These are phyloP conservation scores for Lonicera japonica DNA, from an alignment of 129 eudicot genomes.

Conservation along the genomic window DNA sequence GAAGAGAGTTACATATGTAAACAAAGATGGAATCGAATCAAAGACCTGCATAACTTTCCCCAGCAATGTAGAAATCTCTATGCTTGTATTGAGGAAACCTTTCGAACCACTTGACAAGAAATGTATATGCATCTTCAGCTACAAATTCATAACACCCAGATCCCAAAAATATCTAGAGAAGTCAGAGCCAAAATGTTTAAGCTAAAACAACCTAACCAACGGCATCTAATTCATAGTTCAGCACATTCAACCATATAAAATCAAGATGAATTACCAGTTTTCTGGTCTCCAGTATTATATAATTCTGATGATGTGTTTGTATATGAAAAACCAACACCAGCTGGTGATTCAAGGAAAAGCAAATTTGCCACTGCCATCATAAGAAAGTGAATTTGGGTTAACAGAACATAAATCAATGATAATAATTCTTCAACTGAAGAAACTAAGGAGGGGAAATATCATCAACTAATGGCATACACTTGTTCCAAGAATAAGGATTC, in stretches of 20 bases:
- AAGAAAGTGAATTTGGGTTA: constrained; percentile 19
- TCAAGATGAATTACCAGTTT: constrained; percentile 51
- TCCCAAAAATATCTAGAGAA: constrained; percentile 15
- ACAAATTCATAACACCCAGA: constrained; percentile 25
- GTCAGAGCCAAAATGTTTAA: constrained; percentile 20
- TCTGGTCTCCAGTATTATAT: constrained; percentile 73
- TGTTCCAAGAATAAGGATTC: constrained; percentile 94
- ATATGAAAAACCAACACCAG: constrained; percentile 97
- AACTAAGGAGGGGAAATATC: no score
- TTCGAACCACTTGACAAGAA: constrained; percentile 80
- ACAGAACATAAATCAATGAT: neutral
- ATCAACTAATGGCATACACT: constrained; percentile 44
- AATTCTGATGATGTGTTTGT: constrained; percentile 78
- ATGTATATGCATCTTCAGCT: constrained; percentile 90
- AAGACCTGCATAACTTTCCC: constrained; percentile 97
- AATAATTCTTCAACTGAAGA: neutral
- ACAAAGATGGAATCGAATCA: neutral
- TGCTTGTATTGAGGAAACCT: constrained; percentile 96
- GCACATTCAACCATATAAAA: neutral
- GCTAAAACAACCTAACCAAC: constrained; percentile 21
- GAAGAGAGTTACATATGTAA: neutral
- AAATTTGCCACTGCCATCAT: constrained; percentile 86
- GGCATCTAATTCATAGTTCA: no score
- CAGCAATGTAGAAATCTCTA: constrained; percentile 88
- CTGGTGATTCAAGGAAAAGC: constrained; percentile 96